phyloP scores from a whole-genome alignment of 768 basidiomycete genomes.

The Lentinula guzmanii region DNA sequence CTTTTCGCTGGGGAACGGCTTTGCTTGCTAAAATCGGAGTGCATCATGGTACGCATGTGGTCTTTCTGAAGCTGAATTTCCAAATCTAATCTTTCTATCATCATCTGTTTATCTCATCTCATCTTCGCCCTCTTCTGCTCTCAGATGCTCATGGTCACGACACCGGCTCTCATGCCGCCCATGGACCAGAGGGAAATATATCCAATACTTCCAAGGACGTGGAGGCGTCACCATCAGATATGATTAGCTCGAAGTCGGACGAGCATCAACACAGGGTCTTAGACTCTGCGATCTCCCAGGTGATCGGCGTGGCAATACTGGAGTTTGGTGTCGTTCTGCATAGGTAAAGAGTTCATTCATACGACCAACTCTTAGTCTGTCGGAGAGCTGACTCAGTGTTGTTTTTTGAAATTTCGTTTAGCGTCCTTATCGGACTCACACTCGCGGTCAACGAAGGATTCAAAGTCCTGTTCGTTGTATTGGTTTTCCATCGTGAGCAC shows the following conservation, averaged over 20 bases:
- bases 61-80: neutral
- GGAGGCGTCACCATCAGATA: constrained; percentile 21
- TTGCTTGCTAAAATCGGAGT: constrained; percentile 65
- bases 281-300: constrained; percentile 53
- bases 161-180: constrained; percentile 53
- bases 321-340: constrained; percentile 93
- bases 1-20: constrained; percentile 80
- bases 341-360: constrained; percentile 33
- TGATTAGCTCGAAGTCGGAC: constrained; percentile 2
- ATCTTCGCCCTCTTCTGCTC: neutral
- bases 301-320: constrained; percentile 84
- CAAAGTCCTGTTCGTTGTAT: constrained; percentile 81
- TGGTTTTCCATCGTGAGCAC: constrained; percentile 85
- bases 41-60: constrained; percentile 41
- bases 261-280: constrained; percentile 10
- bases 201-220: neutral
- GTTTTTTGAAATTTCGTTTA: constrained; percentile 19
- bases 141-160: constrained; percentile 67
- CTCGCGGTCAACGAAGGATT: constrained; percentile 84
- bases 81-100: neutral
- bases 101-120: constrained; percentile 1
- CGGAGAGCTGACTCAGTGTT: neutral
- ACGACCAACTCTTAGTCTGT: neutral
- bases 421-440: constrained; percentile 83
- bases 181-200: constrained; percentile 52